phyloP scores from a whole-genome alignment of 768 basidiomycete genomes.

The Lentinula guzmanii region DNA sequence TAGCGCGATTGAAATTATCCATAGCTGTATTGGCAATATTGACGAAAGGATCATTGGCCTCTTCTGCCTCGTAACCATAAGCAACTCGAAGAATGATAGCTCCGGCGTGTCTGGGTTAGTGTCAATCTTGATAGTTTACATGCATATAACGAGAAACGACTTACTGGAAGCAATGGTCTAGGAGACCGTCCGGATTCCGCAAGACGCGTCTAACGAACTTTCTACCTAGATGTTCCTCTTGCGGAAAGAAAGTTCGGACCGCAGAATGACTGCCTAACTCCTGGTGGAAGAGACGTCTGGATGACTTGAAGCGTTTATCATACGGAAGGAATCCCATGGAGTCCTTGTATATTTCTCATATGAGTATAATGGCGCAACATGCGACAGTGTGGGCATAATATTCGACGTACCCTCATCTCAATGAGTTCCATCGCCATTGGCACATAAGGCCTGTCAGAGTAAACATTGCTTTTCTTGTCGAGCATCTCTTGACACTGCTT shows the following conservation, averaged over 20 bases:
- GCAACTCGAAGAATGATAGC: conserved; percentile 11
- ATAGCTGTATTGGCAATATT: conserved; percentile 8
- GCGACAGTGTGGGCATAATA: not conserved
- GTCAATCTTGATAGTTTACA: not conserved
- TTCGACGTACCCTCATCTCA: conserved; percentile 11
- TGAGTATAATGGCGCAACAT: not conserved
- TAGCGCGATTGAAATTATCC: conserved; percentile 7
- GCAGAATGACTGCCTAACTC: conserved; percentile 29
- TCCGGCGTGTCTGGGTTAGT: conserved; percentile 6
- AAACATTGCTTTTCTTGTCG: conserved; percentile 20
- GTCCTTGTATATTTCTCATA: conserved; percentile 26
- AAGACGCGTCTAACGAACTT: conserved; percentile 29
- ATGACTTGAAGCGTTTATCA: conserved; percentile 28
- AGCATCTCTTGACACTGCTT: conserved; percentile 14
- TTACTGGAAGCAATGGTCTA: conserved; percentile 27
- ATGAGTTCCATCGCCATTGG: conserved; percentile 22
- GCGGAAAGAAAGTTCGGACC: conserved; percentile 21
- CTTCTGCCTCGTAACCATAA: conserved; percentile 10
- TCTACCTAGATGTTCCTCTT: conserved; percentile 27
- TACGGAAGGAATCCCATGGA: conserved; percentile 32
- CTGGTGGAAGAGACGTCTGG: conserved; percentile 29
- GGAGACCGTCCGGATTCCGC: conserved; percentile 23
- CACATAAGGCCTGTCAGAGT: conserved; percentile 33
- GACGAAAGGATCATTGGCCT: conserved; percentile 9
- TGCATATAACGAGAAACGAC: conserved; percentile 3